Evolutionary conservation across 2,329 filamentous ascomycete species (phyloP).

Genomic region (Cladosporium sp.): DNA sequence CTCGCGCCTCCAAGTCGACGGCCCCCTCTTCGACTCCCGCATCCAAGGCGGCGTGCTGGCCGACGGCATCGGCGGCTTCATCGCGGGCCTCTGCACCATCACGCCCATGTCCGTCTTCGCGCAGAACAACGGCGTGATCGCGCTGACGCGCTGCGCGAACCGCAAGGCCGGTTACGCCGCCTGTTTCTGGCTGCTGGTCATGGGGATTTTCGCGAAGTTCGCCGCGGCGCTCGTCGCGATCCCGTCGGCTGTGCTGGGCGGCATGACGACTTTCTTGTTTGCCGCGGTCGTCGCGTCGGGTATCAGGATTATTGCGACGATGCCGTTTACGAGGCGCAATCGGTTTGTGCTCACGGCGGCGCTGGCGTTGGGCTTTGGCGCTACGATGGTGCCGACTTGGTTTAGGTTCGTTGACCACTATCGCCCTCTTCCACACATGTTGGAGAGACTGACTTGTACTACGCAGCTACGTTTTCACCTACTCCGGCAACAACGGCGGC

Average conservation of each 20-base stretch:
- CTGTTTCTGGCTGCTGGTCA: slow-evolving; percentile 69
- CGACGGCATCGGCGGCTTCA: slow-evolving; percentile 68
- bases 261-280: slow-evolving; percentile 70
- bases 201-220: slow-evolving; percentile 80
- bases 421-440: too few species aligned
- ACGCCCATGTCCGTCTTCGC: slow-evolving; percentile 76
- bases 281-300: slow-evolving; percentile 69
- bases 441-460: too few species aligned
- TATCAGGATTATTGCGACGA: slow-evolving; percentile 65
- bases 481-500: slow-evolving; percentile 59
- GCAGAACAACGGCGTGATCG: slow-evolving; percentile 81
- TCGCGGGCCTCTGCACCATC: slow-evolving; percentile 71
- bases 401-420: slow-evolving; percentile 29
- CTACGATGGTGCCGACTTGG: slow-evolving; percentile 39
- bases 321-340: slow-evolving; percentile 71
- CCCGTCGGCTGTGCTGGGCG: slow-evolving; percentile 47
- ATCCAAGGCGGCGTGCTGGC: slow-evolving; percentile 75
- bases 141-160: slow-evolving; percentile 74
- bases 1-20: slow-evolving; percentile 66
- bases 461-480: slow-evolving; percentile 71
- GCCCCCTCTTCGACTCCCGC: slow-evolving; percentile 64
- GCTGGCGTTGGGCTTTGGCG: slow-evolving; percentile 62
- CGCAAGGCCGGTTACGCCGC: slow-evolving; percentile 73
- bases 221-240: slow-evolving; percentile 73
- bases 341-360: slow-evolving; percentile 75